Base-by-base conservation (phyloP, 1,284 basidiomycete genomes). In the Rhodotorula sp. region DNA sequence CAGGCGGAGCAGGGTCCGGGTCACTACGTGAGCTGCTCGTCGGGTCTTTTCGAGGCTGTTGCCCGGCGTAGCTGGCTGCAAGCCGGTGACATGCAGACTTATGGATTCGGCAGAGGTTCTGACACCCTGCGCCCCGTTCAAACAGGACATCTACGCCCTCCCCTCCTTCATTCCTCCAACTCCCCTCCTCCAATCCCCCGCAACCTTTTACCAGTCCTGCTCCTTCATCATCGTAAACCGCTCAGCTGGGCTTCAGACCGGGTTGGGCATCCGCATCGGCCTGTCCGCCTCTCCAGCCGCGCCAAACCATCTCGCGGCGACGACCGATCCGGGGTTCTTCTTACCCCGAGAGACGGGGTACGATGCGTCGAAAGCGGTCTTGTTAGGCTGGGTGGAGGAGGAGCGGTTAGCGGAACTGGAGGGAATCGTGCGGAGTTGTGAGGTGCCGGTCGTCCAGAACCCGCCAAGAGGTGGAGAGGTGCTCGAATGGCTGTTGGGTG, bases 331-430 rank as follows among this genome's bases (percentile, higher is more conserved):
- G 19, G 71, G 73, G 2, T 74, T 74, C 65, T 64, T 51, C 36
- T 56, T 74, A 11, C 36, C 65, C 2, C 65, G 73, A 20, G 73
- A 74, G 44, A 32, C 54, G 29, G 61, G 61, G 3, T 71, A 64
- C 68, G 71, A 74, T n/a, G 47, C 66, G 11, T 3, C 27, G 20
- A 68, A 66, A 27, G 73, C 73, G 24, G 62, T 74, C 22, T 49
- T 71, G 48, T 62, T 74, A 22, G 73, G 73, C 15, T 74, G 73
- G 73, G 71, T 74, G 34, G 68, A 68, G 53, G 66, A 74, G 62
- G 73, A 74, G 48, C 57, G 64, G 5, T 46, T 74, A 2, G 55
- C 15, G 9, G 67, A 66, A 13, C 62, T 74, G 32, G 71, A 74
- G 46, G n/a, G 17, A 6, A 44, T 74, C 29, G 67, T 74, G 24